Conservation (phyloP, 2,329 filamentous ascomycete species). For the Fusarium pininemorale region DNA sequence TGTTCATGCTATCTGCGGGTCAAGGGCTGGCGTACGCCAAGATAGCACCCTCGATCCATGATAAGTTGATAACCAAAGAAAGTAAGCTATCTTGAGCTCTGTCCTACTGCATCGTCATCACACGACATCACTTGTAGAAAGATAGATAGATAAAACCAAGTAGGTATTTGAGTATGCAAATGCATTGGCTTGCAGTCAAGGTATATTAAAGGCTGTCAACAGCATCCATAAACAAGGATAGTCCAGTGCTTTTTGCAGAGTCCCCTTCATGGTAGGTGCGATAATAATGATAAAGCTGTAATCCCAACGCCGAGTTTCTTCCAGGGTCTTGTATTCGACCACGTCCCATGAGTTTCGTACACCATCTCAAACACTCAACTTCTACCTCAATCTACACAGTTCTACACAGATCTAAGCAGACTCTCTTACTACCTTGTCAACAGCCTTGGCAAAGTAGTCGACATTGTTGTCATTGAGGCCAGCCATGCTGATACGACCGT, state of each 20-base stretch:
- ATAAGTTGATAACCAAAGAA: neutral
- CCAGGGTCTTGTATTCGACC: constrained; percentile 40
- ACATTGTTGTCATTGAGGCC: constrained; percentile 93
- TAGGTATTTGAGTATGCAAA: constrained; percentile 3
- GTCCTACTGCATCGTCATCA: neutral
- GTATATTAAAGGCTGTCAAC: constrained; percentile 34
- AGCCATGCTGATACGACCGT: constrained; percentile 97
- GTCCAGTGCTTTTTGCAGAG: constrained; percentile 40
- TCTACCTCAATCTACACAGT: neutral
- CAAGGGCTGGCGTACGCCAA: constrained; percentile 19
- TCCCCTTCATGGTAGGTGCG: constrained; percentile 37
- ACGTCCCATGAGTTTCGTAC: constrained; percentile 39
- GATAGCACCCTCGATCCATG: constrained; percentile 6
- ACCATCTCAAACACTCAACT: constrained; percentile 31
- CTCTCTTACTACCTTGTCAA: constrained; percentile 79
- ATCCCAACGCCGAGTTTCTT: constrained; percentile 40
- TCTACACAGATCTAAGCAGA: constrained; percentile 36
- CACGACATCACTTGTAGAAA: neutral
- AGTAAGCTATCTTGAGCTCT: neutral
- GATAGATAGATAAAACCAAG: neutral
- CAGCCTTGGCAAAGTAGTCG: constrained; percentile 89
- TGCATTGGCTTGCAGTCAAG: constrained; percentile 30
- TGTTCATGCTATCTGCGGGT: constrained; percentile 26
- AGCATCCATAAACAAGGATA: constrained; percentile 33
- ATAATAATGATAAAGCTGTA: constrained; percentile 32